phyloP scores from a whole-genome alignment of 495 filamentous ascomycete species.

The Eremomyces bilateralis region DNA sequence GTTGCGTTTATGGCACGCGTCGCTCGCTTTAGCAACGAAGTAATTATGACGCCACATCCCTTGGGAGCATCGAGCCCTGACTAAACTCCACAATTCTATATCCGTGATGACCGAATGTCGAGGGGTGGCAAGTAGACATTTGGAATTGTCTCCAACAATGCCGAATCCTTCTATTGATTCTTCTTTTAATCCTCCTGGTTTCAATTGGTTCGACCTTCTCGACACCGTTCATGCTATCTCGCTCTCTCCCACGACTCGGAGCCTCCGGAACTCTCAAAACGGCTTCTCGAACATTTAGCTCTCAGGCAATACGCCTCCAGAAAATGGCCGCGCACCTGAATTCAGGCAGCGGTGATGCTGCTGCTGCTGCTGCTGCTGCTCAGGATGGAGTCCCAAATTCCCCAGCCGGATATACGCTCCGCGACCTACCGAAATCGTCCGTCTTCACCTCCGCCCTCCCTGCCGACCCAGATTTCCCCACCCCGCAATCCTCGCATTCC shows the following conservation, averaged over 20 bases:
- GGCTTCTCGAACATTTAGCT: too few species aligned
- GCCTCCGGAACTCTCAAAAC: slow-evolving; percentile 8
- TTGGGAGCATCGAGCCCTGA: too few species aligned
- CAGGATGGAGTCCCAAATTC: slow-evolving; percentile 8
- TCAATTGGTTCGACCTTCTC: not conserved
- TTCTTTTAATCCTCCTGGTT: too few species aligned
- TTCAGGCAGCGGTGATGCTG: slow-evolving; percentile 11
- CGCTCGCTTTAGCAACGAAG: too few species aligned
- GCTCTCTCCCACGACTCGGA: slow-evolving; percentile 12
- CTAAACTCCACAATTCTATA: too few species aligned
- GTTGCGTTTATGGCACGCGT: too few species aligned
- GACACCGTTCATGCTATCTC: slow-evolving; percentile 19
- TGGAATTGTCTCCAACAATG: too few species aligned
- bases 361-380: slow-evolving; percentile 10
- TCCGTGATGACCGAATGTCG: too few species aligned
- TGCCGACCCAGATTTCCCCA: slow-evolving; percentile 58
- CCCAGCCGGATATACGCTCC: slow-evolving; percentile 23
- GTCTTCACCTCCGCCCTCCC: slow-evolving; percentile 61
- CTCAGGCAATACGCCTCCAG: slow-evolving; percentile 19
- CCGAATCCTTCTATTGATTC: too few species aligned
- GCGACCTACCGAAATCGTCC: slow-evolving; percentile 67
- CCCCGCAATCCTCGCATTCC: slow-evolving; percentile 55
- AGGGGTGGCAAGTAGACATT: too few species aligned
- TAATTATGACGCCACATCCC: too few species aligned
- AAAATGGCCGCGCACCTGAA: slow-evolving; percentile 33